Base-by-base conservation (phyloP, 2,329 filamentous ascomycete species). In the Fusarium nurragi region DNA sequence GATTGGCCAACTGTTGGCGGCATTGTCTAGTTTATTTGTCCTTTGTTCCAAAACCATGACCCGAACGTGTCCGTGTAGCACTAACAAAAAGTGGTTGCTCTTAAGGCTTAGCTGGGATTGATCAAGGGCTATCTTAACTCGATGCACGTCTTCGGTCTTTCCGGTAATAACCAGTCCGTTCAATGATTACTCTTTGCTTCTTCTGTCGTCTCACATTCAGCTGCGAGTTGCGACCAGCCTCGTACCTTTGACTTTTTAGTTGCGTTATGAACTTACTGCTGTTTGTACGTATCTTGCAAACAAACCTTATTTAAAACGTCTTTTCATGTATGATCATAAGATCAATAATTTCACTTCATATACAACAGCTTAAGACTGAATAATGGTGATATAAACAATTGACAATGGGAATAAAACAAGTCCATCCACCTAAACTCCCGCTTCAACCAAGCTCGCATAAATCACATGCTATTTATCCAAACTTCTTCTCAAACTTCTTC, bases 401-500 rank as follows among this genome's bases (percentile, higher is more conserved):
- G 52, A 43, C 48, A 60, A 48, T 34, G 37, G 34, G 39, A 43
- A 60, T 53, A 53, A 54, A 51, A 21, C 38, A 56, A 43, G 39
- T 45, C 23, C 25, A 55, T 22, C 16, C 38, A 37, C 41, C 50
- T 28, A 54, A 64, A 66, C 64, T 60, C 64, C 64, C 45, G 40
- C 60, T 50, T 38, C 48, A 36, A 34, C 47, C 56, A 55, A 40
- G n/a, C 38, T 32, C 16, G 25, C 12, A 22, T 21, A 37, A 38
- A 22, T 30, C 38, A 28, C 22, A 48, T 37, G 9, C 12, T 22
- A 22, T 53, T 75, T 70, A 87, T 0, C 82, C 83, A 77, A 90
- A 88, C 74, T 87, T 90, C 86, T 91, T 92, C 79, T 93, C 90
- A 76, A 93, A 84, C 78, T 89, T 92, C 83, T 90, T 92, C 66